Conservation (phyloP, 345 rosid genomes). For the Heritiera littoralis region DNA sequence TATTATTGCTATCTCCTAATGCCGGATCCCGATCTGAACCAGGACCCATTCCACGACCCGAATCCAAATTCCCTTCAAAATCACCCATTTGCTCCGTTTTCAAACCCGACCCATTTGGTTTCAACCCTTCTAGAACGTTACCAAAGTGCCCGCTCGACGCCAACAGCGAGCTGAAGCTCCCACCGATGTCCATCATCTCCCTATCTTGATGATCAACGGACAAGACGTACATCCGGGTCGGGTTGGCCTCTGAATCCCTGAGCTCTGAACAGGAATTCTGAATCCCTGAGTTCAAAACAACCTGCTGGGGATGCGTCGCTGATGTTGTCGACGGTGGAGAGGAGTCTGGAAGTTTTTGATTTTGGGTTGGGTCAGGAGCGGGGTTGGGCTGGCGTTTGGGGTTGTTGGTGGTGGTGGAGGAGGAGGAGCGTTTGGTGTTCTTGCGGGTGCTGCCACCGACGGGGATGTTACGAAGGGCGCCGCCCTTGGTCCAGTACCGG, state of each 20-base stretch:
- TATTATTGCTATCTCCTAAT: conserved; percentile 25
- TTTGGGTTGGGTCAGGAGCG: conserved; percentile 31
- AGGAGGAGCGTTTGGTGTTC: conserved; percentile 42
- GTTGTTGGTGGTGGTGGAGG: conserved; percentile 26
- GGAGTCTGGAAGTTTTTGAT: conserved; percentile 25
- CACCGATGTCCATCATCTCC: conserved; percentile 40
- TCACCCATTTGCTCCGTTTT: conserved; percentile 40
- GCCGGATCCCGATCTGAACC: conserved; percentile 26
- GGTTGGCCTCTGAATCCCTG: conserved; percentile 34
- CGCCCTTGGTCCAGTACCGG: conserved; percentile 96
- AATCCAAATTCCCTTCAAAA: conserved; percentile 35
- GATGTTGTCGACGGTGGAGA: not conserved
- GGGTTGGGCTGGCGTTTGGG: conserved; percentile 36
- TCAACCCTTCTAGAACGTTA: conserved; percentile 43
- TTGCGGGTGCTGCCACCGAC: conserved; percentile 88
- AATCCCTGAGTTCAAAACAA: not conserved
- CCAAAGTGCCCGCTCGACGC: conserved; percentile 49
- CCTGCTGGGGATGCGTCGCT: not conserved
- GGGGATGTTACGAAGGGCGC: conserved; percentile 91
- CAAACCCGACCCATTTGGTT: conserved; percentile 44
- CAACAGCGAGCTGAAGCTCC: conserved; percentile 61
- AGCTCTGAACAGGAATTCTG: conserved; percentile 24
- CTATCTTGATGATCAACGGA: conserved; percentile 40
- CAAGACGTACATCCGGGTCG: conserved; percentile 49
- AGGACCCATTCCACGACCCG: conserved; percentile 25